These are phyloP conservation scores for Suillus bovinus DNA, from an alignment of 768 basidiomycete species.

Conservation along the genomic window DNA sequence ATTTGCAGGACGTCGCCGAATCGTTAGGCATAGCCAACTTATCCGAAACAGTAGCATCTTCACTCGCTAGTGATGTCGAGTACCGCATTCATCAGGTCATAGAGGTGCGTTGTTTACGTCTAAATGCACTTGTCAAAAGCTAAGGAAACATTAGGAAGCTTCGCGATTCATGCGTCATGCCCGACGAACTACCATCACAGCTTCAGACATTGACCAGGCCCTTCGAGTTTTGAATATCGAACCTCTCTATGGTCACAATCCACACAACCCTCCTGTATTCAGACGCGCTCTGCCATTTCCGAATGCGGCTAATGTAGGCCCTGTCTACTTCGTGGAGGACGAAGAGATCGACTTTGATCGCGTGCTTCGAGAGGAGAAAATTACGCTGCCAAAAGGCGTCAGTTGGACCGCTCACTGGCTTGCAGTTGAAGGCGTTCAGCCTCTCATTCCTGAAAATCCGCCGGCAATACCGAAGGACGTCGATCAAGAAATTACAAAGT, in stretches of 20 bases:
- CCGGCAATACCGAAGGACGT: constrained; percentile 70
- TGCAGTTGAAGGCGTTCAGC: constrained; percentile 97
- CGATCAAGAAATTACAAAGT: constrained; percentile 34
- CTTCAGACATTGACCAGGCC: constrained; percentile 91
- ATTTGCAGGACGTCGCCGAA: constrained; percentile 84
- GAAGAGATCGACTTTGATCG: constrained; percentile 97
- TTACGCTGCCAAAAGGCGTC: constrained; percentile 75
- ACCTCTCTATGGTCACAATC: constrained; percentile 74
- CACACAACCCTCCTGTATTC: constrained; percentile 34
- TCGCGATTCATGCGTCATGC: constrained; percentile 96
- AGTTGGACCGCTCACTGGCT: constrained; percentile 97
- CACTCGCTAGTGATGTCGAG: constrained; percentile 94
- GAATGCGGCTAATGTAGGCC: constrained; percentile 49
- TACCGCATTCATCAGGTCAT: constrained; percentile 94
- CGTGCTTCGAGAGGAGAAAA: constrained; percentile 83
- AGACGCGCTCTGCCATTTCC: constrained; percentile 50
- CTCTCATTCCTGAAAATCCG: constrained; percentile 94
- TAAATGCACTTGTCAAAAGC: background rate
- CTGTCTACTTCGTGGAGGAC: constrained; percentile 93
- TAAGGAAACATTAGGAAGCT: constrained; percentile 59
- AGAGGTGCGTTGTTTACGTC: constrained; percentile 54
- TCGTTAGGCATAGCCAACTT: constrained; percentile 75
- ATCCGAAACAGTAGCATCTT: constrained; percentile 75
- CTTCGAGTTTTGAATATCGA: constrained; percentile 95
- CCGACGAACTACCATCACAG: constrained; percentile 84